A percentile compares a stretch with the other conserved stretches of the same genome.
Evolutionary conservation across 805 yeast species (phyloP).

Genomic region (Danielozyma ontarioensis): DNA sequence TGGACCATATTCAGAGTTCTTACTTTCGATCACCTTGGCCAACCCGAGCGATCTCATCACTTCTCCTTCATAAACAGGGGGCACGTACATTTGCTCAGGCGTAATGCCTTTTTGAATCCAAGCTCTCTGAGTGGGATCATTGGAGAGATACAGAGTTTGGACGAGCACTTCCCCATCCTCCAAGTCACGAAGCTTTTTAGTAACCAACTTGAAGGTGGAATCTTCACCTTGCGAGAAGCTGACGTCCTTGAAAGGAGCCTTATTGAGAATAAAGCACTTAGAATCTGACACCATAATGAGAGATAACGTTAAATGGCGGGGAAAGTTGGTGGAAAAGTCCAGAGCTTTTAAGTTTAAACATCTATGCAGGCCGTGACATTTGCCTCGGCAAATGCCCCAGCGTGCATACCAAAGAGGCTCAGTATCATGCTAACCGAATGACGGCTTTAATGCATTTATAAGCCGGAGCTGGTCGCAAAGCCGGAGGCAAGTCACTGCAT

Average conservation of each 20-base stretch:
- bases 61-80: constrained; percentile 18
- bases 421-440: too few species aligned
- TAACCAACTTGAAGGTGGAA: constrained; percentile 26
- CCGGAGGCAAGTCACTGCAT: too few species aligned
- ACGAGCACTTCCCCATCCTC: constrained; percentile 22
- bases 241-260: constrained; percentile 13
- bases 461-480: too few species aligned
- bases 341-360: too few species aligned
- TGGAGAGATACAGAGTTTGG: constrained; percentile 24
- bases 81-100: constrained; percentile 15
- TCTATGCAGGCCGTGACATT: too few species aligned
- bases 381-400: too few species aligned
- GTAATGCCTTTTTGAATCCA: constrained; percentile 28
- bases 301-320: too few species aligned
- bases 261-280: constrained; percentile 11
- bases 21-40: constrained; percentile 21
- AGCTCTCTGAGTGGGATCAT: constrained; percentile 33
- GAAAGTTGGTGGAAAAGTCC: too few species aligned
- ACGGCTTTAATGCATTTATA: too few species aligned
- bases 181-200: constrained; percentile 9
- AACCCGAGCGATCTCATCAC: constrained; percentile 17
- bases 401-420: too few species aligned
- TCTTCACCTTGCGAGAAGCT: constrained; percentile 15
- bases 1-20: constrained; percentile 12
- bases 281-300: not conserved